Evolutionary conservation across 768 basidiomycete species (phyloP).

Genomic region (Nidula microcarpa): DNA sequence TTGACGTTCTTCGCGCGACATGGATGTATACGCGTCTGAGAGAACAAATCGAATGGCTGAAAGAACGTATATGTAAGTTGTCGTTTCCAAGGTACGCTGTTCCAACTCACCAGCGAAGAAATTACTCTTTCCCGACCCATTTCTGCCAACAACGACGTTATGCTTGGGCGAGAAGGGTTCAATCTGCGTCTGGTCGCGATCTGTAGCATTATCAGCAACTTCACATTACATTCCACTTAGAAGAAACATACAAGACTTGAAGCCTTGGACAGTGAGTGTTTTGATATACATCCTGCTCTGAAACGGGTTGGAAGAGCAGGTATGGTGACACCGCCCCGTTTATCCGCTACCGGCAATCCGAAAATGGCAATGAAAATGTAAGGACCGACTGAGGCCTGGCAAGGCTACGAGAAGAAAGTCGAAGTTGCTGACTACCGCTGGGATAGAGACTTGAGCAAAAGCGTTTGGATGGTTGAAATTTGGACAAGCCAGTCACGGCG

Average conservation of each 20-base stretch:
- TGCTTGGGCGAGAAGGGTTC: constrained; percentile 93
- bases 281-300: constrained; percentile 95
- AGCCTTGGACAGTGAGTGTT: constrained; percentile 88
- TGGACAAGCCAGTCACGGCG: no score
- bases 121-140: constrained; percentile 98
- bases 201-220: constrained; percentile 27
- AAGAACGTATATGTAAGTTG: neutral
- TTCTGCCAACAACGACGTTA: constrained; percentile 96
- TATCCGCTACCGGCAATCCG: no score
- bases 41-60: constrained; percentile 95
- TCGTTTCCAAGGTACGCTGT: no score
- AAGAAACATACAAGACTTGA: constrained; percentile 89
- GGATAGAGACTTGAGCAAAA: no score
- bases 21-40: constrained; percentile 95
- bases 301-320: no score
- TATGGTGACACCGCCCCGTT: no score
- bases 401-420: no score
- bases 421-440: no score
- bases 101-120: constrained; percentile 83
- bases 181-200: constrained; percentile 86
- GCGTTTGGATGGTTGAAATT: no score
- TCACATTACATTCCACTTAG: constrained; percentile 1
- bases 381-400: no score
- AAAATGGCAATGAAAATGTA: no score
- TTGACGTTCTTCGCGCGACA: constrained; percentile 90